Evolutionary conservation across 2,329 filamentous ascomycete genomes (phyloP).

Genomic region (Leptodontidium sp.): DNA sequence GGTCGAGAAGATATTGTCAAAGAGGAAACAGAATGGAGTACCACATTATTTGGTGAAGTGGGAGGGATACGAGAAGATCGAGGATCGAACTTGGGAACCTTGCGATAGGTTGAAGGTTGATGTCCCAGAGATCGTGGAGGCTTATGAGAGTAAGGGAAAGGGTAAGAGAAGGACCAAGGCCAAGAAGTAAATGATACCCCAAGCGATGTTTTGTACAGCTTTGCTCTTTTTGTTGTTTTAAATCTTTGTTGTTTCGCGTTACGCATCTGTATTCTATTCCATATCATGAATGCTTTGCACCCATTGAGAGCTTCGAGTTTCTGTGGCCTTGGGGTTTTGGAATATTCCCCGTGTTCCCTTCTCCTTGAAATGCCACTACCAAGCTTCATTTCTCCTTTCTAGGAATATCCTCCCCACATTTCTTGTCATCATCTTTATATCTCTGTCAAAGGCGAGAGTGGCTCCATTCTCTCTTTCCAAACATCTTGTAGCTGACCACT

Average conservation of each 20-base stretch:
- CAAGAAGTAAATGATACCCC: conserved; percentile 19
- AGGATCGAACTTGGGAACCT: conserved; percentile 39
- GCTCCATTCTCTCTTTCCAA: conserved; percentile 19
- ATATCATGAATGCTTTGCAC: not conserved
- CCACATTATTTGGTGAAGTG: conserved; percentile 35
- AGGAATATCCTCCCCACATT: not conserved
- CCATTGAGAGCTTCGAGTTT: not conserved
- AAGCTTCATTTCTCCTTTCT: not conserved
- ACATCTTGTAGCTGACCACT: conserved; percentile 21
- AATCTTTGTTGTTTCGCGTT: not conserved
- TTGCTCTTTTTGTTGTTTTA: not conserved
- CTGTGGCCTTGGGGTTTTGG: not conserved
- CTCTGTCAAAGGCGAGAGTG: not conserved
- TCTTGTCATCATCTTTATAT: not conserved
- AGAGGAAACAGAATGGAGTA: conserved; percentile 28
- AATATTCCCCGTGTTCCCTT: not conserved
- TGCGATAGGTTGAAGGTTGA: conserved; percentile 29
- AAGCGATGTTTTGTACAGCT: not conserved
- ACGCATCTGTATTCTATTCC: not conserved
- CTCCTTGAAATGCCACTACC: not conserved
- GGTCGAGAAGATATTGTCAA: conserved; percentile 32
- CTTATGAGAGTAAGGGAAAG: conserved; percentile 11
- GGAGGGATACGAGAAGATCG: conserved; percentile 31
- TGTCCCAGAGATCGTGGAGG: conserved; percentile 19
- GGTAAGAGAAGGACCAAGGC: conserved; percentile 13